Evolutionary conservation across 345 rosid genomes (phyloP).

Genomic region (Lumnitzera racemosa): DNA sequence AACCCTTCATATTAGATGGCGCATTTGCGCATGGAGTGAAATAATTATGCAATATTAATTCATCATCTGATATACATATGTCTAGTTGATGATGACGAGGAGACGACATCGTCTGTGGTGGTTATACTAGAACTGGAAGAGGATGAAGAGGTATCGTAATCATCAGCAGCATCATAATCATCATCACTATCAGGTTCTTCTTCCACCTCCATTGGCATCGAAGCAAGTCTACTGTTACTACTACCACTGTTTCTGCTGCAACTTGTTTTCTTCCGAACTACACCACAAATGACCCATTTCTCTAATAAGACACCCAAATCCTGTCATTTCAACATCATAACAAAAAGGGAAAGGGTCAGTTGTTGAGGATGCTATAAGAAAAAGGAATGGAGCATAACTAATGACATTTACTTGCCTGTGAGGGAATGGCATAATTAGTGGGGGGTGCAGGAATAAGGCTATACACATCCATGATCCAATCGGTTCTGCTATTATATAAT

Average conservation of each 20-base stretch:
- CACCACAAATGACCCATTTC: conserved; percentile 9
- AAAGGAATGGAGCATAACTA: not conserved
- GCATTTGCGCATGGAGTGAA: too few relatives aligned
- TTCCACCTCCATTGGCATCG: not conserved
- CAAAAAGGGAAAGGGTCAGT: not conserved
- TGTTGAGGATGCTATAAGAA: not conserved
- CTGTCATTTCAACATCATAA: not conserved
- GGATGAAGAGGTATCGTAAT: too few relatives aligned
- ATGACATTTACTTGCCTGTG: not conserved
- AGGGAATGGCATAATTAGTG: not conserved
- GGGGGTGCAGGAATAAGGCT: conserved; percentile 7
- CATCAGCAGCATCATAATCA: too few relatives aligned
- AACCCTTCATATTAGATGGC: too few relatives aligned
- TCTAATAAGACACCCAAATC: not conserved
- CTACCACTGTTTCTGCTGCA: not conserved
- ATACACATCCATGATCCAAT: conserved; percentile 8
- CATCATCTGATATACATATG: too few relatives aligned
- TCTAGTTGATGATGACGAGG: too few relatives aligned
- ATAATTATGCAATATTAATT: too few relatives aligned
- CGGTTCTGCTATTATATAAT: not conserved
- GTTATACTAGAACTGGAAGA: too few relatives aligned
- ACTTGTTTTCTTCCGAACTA: conserved; percentile 3
- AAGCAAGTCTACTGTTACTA: too few relatives aligned
- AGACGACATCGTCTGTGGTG: too few relatives aligned
- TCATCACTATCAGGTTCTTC: too few relatives aligned